Base-by-base conservation (phyloP, 305 asterid genomes). In the Plantago lanceolata region DNA sequence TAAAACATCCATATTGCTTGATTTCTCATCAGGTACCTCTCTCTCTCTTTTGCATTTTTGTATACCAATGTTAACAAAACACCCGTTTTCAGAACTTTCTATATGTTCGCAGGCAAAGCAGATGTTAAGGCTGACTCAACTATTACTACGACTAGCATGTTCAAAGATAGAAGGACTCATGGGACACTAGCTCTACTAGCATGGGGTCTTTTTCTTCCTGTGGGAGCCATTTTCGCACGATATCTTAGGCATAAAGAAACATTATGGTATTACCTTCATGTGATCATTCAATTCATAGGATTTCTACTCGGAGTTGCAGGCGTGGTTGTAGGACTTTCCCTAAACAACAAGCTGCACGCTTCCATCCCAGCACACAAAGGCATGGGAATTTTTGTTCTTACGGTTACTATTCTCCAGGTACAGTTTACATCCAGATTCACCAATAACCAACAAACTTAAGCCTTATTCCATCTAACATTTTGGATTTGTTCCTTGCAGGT, bases 181-280 rank as follows among this genome's bases (percentile, higher is more conserved):
- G 98, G 98, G 59, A 68, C 75, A 19, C 60, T 92, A 72, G 93
- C 84, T 54, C 6, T 89, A 52, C 59, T 92, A 19, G 93, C 79
- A 51, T 92, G 97, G 97, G 96, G 95, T 2, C 69, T 92, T 20
- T 84, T 92, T 66, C 90, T 81, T 64, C 98, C 96, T 28, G 37
- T 67, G 2, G 96, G 97, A 13, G 96, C 96, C 47, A 81, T 89
- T 49, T 16, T 84, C 19, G 96, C 96, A 9, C 71, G 98, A 81
- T 82, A 92, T 76, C 84, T 92, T 12, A 84, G 58, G 79, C 89
- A 77, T 13, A 77, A 63, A 48, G 94, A 85, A 6, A 75, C 72
- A 16, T 64, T 84, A 15, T 89, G 96, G 96, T 92, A 75, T 55
- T 87, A 87, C 73, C 86, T 92, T 65, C 98, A 92, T 40, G 84